Evolutionary conservation across 441 rosid species (phyloP), one percentile per base, ranked within the genome.

Genomic region (Jatropha podagrica): DNA sequence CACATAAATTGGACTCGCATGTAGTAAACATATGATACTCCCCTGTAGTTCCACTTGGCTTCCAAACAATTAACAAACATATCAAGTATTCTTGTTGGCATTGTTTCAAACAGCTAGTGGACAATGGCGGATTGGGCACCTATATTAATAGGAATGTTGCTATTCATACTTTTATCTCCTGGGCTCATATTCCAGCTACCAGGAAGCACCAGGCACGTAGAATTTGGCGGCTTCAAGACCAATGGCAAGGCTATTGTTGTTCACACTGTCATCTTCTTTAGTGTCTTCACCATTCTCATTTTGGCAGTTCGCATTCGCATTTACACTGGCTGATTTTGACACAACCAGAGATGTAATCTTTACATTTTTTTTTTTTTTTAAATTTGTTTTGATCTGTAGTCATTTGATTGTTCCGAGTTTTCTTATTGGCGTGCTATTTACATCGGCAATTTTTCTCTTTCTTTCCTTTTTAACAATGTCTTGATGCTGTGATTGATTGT

Each of bases 91-190:
- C 27, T 64, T 42, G n/a, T n/a, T 18, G 12, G 63, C 32, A 11
- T 20, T 38, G 38, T 52, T 18, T 69, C 37, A 69, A 42, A 14
- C 9, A 18, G 73, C 26, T 14, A 14, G 18, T 26, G 49, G 73
- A 56, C 54, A 79, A 86, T 87, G 89, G 74, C 77, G 74, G 93
- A 85, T 72, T 89, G 93, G 96, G 96, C 92, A 65, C 96, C 96
- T 3, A 77, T 88, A 54, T 18, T 89, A 12, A 54, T 89, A 18
- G 93, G 93, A 23, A 64, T 83, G 0, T 10, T 87, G 71, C 78
- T 89, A 4, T 91, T 91, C 81, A 85, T 87, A 59, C 72, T 89
- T 3, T 88, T 91, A 17, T 83, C 91, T 0, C 92, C 92, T 0
- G 93, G 93, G 2, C 86, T 88, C 52, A 56, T 89, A 68, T 79